Evolutionary conservation across 805 yeast species (phyloP), one percentile per base, ranked within the genome.

Genomic region (Candida peoriensis): DNA sequence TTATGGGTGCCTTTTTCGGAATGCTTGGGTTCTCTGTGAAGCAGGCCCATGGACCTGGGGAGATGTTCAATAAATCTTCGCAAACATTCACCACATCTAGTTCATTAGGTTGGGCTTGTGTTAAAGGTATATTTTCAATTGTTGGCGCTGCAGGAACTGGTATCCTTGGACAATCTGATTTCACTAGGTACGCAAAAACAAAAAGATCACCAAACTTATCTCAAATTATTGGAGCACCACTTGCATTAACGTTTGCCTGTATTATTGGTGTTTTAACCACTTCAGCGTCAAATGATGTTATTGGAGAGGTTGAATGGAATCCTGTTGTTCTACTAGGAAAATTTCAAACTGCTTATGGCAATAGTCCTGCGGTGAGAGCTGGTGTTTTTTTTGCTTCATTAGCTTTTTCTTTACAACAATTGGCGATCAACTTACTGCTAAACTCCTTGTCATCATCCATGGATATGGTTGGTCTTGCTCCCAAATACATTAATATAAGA

Each of bases 401-500:
- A 4, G 43, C 53, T 12, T 58, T 58, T 32, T 41, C 48, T 17
- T 39, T 44, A n/a, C 53, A 58, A 13, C 63, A 59, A 35, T 17
- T 55, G n/a, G 46, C 55, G 14, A 57, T 55, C 32, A 55, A 58
- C 24, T 44, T 53, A 6, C 33, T 55, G 31, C 53, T 52, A n/a
- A 55, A 54, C 24, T 46, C 48, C 13, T 32, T 48, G n/a, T 42
- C 51, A 8, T 35, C 45, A 6, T 44, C 48, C 3, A 60, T 61
- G 66, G 64, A 58, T 40, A 37, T 61, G 41, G 57, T 63, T 4
- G 61, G 61, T 10, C 32, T 61, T 8, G 50, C 44, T 10, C 66
- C 66, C 14, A 52, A 48, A 37, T 59, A 48, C 28, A 54, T 63
- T 30, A 55, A 59, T 33, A 63, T 67, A 25, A 51, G 43, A 20